These are phyloP conservation scores for Tricholoma sp. DNA, from an alignment of 768 basidiomycete species.

Conservation along the genomic window DNA sequence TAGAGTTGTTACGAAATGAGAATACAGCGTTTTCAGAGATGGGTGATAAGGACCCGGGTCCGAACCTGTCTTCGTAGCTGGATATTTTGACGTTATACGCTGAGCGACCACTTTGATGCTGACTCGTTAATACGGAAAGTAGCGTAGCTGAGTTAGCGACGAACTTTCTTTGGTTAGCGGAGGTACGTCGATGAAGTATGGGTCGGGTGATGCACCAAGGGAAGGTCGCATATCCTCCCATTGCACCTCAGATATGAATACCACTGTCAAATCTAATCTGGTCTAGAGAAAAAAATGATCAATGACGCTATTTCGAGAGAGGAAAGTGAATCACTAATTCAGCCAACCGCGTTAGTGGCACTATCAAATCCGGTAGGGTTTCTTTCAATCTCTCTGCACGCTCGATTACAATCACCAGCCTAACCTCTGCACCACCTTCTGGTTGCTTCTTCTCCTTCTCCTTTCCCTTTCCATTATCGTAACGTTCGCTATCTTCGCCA, in stretches of 20 bases:
- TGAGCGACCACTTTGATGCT: slow-evolving; percentile 23
- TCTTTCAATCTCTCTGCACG: slow-evolving; percentile 64
- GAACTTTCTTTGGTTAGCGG: slow-evolving; percentile 54
- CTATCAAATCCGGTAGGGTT: slow-evolving; percentile 55
- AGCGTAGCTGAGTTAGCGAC: slow-evolving; percentile 8
- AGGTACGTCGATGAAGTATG: slow-evolving; percentile 57
- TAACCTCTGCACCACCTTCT: slow-evolving; percentile 21
- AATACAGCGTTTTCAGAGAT: slow-evolving; percentile 51
- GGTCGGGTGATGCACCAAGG: slow-evolving; percentile 66
- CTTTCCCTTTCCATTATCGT: slow-evolving; percentile 21
- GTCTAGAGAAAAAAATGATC: slow-evolving; percentile 34
- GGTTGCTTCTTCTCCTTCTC: slow-evolving; percentile 15
- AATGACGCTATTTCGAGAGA: background rate
- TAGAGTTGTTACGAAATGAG: slow-evolving; percentile 56
- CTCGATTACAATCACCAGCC: slow-evolving; percentile 61
- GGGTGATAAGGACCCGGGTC: slow-evolving; percentile 41
- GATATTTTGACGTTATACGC: slow-evolving; percentile 37
- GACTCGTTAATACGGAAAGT: slow-evolving; percentile 1
- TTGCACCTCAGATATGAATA: slow-evolving; percentile 57
- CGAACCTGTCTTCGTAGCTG: slow-evolving; percentile 7
- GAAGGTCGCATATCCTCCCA: slow-evolving; percentile 75
- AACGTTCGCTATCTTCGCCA: background rate
- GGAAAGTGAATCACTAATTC: slow-evolving; percentile 51
- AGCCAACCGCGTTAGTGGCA: slow-evolving; percentile 64
- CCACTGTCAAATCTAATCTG: slow-evolving; percentile 49